Conservation (phyloP, 441 rosid species). For the Brassica balearica region DNA sequence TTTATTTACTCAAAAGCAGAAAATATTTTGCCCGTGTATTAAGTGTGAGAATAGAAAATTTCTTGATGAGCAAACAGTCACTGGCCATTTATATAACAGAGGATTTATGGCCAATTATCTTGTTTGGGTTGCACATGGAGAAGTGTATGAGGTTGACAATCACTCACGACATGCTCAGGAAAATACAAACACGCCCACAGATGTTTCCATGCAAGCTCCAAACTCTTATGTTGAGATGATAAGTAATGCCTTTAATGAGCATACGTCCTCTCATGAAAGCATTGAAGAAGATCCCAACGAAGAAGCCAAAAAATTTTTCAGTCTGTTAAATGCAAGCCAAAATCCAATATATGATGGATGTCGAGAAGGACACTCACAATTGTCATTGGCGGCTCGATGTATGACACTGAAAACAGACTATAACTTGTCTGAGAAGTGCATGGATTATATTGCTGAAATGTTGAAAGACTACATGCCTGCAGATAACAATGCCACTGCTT, state of each 20-base stretch:
- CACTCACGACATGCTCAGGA: neutral
- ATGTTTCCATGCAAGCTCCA: no score
- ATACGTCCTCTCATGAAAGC: no score
- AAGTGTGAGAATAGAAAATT: neutral
- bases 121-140: slow-evolving; percentile 1
- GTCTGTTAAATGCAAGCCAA: no score
- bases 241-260: no score
- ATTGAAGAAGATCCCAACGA: no score
- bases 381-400: neutral
- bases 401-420: slow-evolving; percentile 6
- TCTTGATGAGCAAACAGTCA: neutral
- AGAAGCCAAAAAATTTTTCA: neutral
- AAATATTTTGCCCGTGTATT: neutral
- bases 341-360: slow-evolving; percentile 4
- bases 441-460: neutral
- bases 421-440: slow-evolving; percentile 19
- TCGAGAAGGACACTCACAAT: neutral
- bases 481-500: neutral
- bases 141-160: neutral
- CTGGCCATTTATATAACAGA: neutral
- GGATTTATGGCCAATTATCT: neutral
- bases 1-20: neutral
- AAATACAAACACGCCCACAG: no score
- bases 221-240: no score
- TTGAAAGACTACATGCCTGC: neutral